Evolutionary conservation across 1,284 basidiomycete genomes (phyloP), one percentile per base, ranked within the genome.

Genomic region (Papiliotrema flavescens): DNA sequence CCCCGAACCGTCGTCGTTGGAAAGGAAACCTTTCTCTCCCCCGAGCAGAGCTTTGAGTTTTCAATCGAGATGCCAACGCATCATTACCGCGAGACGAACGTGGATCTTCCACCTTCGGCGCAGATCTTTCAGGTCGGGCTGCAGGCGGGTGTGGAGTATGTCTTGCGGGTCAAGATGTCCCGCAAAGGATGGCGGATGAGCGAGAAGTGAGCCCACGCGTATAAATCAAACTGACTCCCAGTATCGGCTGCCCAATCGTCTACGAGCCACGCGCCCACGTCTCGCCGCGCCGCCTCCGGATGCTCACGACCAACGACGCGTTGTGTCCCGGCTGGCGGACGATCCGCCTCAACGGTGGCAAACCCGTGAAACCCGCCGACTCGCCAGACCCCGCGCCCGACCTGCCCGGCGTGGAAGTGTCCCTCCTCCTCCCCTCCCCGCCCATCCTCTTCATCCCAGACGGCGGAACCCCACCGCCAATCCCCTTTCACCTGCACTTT

Each of bases 401-500:
- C 11, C n/a, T 23, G 13, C 56, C 56, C 19, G 66, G 65, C 3
- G 60, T 71, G 17, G 51, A 67, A 28, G 63, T 57, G 15, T 52
- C 55, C 8, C 53, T 71, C 14, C 63, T 69, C 11, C 51, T 71
- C 9, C 69, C 69, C 19, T 66, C 67, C 9, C 69, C 69, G 9
- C 64, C 67, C n/a, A 69, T 71, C 53, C 45, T 69, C 9, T 66
- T 61, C 41, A 53, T 71, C 39, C 55, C 63, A 1, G 44, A 48
- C 2, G 46, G 42, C 2, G 46, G 42, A 6, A 42, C 39, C 14
- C 62, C 65, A 3, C 64, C 67, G 1, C 55, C 60, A 1, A 66
- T 71, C 37, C 67, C 69, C 0, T 69, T 71, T 42, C 69, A 69
- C 39, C 48, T 71, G 15, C 69, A 69, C 49, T 69, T 71, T 53